Percentiles rank a stretch among this genome's conserved stretches.
These are phyloP conservation scores for Coniella lustricola DNA, from an alignment of 2,329 filamentous ascomycete genomes.

Conservation along the genomic window DNA sequence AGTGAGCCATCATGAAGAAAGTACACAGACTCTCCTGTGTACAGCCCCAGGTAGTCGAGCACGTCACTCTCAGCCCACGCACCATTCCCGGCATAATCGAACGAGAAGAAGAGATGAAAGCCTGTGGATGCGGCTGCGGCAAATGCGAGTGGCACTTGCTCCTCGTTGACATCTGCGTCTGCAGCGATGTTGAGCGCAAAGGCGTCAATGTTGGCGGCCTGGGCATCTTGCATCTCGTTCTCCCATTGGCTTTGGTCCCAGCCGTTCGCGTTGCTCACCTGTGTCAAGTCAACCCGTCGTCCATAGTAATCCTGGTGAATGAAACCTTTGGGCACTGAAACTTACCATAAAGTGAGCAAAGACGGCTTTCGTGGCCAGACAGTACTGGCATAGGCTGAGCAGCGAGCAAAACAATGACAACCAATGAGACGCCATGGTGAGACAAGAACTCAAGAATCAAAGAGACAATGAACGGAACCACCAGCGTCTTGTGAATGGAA, in stretches of 20 bases:
- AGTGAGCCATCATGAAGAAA: constrained; percentile 21
- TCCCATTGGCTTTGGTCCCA: constrained; percentile 21
- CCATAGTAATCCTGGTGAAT: not conserved
- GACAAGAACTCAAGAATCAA: no score
- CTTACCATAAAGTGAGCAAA: constrained; percentile 25
- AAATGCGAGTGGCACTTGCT: constrained; percentile 22
- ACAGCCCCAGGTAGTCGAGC: constrained; percentile 21
- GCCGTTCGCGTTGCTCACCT: constrained; percentile 22
- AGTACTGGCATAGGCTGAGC: no score
- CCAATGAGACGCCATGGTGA: no score
- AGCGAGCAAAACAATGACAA: no score
- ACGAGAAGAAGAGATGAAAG: constrained; percentile 34
- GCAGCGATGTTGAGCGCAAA: constrained; percentile 29
- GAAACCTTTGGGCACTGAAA: not conserved
- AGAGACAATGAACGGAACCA: no score
- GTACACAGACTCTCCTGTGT: constrained; percentile 22
- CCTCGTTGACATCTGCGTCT: constrained; percentile 11
- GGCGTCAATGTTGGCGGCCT: constrained; percentile 30
- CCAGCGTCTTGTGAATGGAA: no score
- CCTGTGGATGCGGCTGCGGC: constrained; percentile 17
- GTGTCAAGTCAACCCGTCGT: not conserved
- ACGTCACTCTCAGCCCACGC: constrained; percentile 24
- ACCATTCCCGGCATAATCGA: constrained; percentile 30
- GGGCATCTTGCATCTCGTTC: constrained; percentile 27
- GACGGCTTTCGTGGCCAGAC: constrained; percentile 11